Conservation (phyloP, 192 early-diverging fungal genomes). For the Coemansia sp. region DNA sequence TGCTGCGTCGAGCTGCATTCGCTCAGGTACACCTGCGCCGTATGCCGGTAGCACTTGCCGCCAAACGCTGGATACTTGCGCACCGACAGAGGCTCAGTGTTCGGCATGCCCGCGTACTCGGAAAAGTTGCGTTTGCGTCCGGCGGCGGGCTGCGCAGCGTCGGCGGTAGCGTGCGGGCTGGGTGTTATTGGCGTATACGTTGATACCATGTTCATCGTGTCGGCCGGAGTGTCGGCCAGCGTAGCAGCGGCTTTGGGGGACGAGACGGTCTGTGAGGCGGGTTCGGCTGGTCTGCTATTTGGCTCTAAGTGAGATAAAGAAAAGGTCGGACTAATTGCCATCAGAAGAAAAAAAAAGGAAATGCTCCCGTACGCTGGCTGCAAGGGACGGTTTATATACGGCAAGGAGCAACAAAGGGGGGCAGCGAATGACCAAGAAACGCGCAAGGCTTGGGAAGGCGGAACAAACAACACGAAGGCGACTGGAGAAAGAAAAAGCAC, state of each 20-base stretch:
- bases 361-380: background rate
- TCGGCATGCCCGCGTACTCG: conserved; percentile 14
- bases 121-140: conserved; percentile 40
- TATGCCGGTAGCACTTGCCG: conserved; percentile 53
- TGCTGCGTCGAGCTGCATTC: conserved; percentile 36
- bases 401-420: background rate
- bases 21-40: conserved; percentile 44
- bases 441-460: too few relatives aligned
- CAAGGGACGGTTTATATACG: background rate
- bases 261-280: too few relatives aligned
- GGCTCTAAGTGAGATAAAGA: background rate
- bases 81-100: conserved; percentile 22
- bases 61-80: conserved; percentile 45
- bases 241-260: background rate
- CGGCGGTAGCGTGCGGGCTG: background rate
- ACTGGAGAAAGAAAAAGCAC: background rate
- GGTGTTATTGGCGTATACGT: background rate
- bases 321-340: conserved; percentile 7
- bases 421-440: background rate
- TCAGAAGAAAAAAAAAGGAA: background rate
- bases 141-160: background rate
- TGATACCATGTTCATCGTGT: background rate
- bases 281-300: background rate
- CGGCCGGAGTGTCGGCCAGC: background rate
- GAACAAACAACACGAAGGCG: background rate